Conservation (phyloP, 2,329 filamentous ascomycete genomes). For the Aspergillus sp. region DNA sequence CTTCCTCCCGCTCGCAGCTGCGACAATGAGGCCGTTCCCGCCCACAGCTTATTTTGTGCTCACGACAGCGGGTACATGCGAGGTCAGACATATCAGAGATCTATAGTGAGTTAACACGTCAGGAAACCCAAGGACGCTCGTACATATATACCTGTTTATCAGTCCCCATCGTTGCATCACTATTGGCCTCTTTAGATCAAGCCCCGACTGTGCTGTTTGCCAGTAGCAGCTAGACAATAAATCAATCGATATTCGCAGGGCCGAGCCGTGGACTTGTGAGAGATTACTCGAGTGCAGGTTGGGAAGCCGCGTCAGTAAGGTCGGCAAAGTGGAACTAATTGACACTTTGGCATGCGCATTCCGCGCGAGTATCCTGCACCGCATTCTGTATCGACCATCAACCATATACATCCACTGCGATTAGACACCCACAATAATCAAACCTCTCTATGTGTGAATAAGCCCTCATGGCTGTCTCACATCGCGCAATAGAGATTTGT, state of each 20-base stretch:
- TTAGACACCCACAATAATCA: not conserved
- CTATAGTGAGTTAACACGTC: not conserved
- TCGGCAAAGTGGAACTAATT: too few species aligned
- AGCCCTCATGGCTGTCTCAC: not conserved
- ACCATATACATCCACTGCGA: too few species aligned
- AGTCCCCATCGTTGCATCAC: not conserved
- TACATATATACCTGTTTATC: not conserved
- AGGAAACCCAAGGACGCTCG: not conserved
- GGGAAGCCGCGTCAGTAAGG: too few species aligned
- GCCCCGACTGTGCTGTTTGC: not conserved
- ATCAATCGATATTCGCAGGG: not conserved
- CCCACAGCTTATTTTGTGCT: slow-evolving; percentile 7
- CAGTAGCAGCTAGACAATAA: not conserved
- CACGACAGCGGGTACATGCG: slow-evolving; percentile 8
- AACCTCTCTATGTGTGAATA: not conserved
- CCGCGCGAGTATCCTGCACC: too few species aligned
- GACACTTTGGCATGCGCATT: too few species aligned
- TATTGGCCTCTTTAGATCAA: not conserved
- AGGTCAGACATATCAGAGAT: not conserved
- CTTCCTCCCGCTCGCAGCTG: slow-evolving; percentile 7
- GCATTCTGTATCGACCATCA: too few species aligned
- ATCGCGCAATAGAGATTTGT: not conserved
- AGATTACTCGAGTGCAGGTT: too few species aligned
- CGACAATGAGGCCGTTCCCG: slow-evolving; percentile 4
- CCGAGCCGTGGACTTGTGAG: too few species aligned